Conservation (phyloP, 805 yeast genomes). For the Blastobotrys attinorum region DNA sequence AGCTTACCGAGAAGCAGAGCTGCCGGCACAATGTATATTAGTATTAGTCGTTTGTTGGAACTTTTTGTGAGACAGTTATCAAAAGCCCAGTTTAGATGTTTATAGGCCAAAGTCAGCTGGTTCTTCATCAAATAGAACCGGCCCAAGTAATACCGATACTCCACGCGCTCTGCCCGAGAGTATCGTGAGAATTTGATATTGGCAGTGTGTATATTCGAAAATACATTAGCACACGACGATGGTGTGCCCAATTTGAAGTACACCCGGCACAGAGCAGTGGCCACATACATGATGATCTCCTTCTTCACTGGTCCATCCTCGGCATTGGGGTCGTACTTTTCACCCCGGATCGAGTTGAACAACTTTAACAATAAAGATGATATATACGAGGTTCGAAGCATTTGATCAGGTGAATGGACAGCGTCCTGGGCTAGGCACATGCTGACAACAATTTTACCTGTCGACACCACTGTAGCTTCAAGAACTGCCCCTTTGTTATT, state of each 20-base stretch:
- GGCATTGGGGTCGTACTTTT: conserved; percentile 20
- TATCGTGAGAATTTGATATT: conserved; percentile 35
- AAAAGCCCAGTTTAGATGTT: conserved; percentile 52
- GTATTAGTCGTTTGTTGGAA: conserved; percentile 35
- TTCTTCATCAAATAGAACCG: conserved; percentile 47
- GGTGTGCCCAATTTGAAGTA: conserved; percentile 38
- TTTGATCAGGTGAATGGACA: conserved; percentile 13
- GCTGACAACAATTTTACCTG: conserved; percentile 12
- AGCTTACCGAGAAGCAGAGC: conserved; percentile 47
- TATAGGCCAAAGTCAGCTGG: conserved; percentile 43
- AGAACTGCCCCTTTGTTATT: conserved; percentile 25
- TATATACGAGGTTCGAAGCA: conserved; percentile 32
- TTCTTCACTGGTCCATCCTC: conserved; percentile 31
- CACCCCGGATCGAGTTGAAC: conserved; percentile 53
- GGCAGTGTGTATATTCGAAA: conserved; percentile 50
- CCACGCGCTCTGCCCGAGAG: conserved; percentile 42
- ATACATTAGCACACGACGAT: conserved; percentile 36
- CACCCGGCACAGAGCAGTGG: conserved; percentile 45
- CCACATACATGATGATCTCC: conserved; percentile 44
- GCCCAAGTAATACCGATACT: conserved; percentile 49
- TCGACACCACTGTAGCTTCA: conserved; percentile 9
- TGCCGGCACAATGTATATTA: conserved; percentile 44
- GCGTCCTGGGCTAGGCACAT: conserved; percentile 14
- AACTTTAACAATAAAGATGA: conserved; percentile 49
- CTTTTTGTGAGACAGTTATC: conserved; percentile 29